These are phyloP conservation scores for Tulasnella sp. DNA, from an alignment of 768 basidiomycete genomes.

Conservation along the genomic window DNA sequence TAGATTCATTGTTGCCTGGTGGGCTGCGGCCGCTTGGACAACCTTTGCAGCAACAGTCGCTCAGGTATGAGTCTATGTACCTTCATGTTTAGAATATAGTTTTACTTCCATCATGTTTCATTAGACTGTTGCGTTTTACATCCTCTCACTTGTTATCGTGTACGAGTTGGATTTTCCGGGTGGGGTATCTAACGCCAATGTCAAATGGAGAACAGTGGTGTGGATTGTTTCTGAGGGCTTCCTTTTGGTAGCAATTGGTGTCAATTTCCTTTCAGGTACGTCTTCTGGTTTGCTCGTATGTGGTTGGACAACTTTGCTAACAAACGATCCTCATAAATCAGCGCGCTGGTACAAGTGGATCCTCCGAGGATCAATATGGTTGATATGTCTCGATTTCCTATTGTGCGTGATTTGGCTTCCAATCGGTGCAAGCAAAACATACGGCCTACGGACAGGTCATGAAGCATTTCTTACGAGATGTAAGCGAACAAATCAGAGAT, in stretches of 20 bases:
- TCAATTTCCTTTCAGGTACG: neutral
- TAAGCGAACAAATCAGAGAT: no score
- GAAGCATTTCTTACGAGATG: conserved; percentile 22
- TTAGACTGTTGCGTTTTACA: conserved; percentile 22
- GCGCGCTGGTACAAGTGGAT: conserved; percentile 22
- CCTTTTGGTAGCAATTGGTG: conserved; percentile 16
- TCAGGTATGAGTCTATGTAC: no score
- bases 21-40: conserved; percentile 25
- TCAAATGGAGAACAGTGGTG: conserved; percentile 26
- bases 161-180: conserved; percentile 25
- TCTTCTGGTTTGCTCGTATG: no score
- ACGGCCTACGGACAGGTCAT: conserved; percentile 24
- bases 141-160: conserved; percentile 24
- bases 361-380: conserved; percentile 22
- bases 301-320: no score
- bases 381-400: conserved; percentile 24
- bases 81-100: no score
- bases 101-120: no score
- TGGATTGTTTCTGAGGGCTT: conserved; percentile 23
- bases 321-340: no score
- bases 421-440: conserved; percentile 24
- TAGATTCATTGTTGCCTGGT: conserved; percentile 23
- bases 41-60: conserved; percentile 22
- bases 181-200: conserved; percentile 21
- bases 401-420: conserved; percentile 28